Percentiles rank a stretch among this genome's conserved stretches.
phyloP scores from a whole-genome alignment of 2,329 filamentous ascomycete species.

The Eutypa lata region DNA sequence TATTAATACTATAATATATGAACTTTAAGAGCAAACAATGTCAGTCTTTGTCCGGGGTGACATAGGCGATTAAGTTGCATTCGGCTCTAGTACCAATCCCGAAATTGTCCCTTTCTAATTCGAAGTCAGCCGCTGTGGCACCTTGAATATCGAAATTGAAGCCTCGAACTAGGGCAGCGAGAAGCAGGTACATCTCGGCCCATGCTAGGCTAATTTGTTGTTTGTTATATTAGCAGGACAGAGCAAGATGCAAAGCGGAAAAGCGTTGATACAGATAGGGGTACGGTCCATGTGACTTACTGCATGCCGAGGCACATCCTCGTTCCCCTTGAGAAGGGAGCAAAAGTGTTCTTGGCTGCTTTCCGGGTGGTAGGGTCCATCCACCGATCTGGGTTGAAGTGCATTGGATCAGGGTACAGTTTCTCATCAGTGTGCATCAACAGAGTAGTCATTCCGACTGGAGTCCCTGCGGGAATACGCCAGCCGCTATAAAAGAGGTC shows the following conservation, averaged over 20 bases:
- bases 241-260: too few species aligned
- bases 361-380: conserved; percentile 2
- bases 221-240: not conserved
- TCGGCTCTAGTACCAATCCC: not conserved
- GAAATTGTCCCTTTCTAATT: not conserved
- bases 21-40: too few species aligned
- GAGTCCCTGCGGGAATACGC: conserved; percentile 19
- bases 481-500: conserved; percentile 12
- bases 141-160: not conserved
- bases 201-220: not conserved
- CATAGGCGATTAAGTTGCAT: not conserved
- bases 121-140: not conserved
- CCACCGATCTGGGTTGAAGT: conserved; percentile 23
- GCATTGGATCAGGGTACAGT: conserved; percentile 10
- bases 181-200: not conserved
- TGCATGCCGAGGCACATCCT: conserved; percentile 21
- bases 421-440: conserved; percentile 18
- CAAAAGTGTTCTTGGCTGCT: conserved; percentile 12
- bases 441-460: conserved; percentile 19
- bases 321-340: conserved; percentile 15
- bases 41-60: too few species aligned
- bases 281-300: conserved; percentile 2
- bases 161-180: not conserved
- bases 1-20: too few species aligned
- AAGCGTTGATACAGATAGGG: too few species aligned